Base-by-base conservation (phyloP, 192 early-diverging fungal species). In the Neocallimastix lanati region DNA sequence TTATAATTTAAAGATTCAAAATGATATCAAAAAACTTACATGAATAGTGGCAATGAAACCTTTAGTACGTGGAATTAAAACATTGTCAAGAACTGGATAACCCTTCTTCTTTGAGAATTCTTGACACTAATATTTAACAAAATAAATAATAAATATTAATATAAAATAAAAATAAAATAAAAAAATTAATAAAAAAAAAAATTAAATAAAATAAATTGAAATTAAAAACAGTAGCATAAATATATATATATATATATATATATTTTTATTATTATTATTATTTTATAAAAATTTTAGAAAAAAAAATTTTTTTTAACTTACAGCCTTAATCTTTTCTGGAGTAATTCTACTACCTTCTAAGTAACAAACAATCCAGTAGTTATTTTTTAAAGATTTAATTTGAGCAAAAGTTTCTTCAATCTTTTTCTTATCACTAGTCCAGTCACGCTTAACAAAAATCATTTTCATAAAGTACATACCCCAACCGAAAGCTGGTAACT, bases 261-360 rank as follows among this genome's bases (percentile, higher is more conserved):
- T 33, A 33, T 33, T 6, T 33, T 33, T 33, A 33, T 11, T 33
- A 33, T 33, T 33, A 33, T 33, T 33, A 33, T 33, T 6, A n/a
- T n/a, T n/a, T n/a, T n/a, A n/a, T n/a, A n/a, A n/a, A n/a, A n/a
- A n/a, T n/a, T n/a, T n/a, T n/a, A n/a, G n/a, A n/a, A n/a, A n/a
- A n/a, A n/a, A 3, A 6, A 33, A 33, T 33, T 33, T 2, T 11
- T 33, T 21, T 12, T 2, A 0, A 40, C 28, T 67, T 58, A 81
- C 81, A 78, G 78, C 81, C 18, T 29, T 76, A 29, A 79, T 7
- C 40, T 81, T 81, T 67, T 81, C 37, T 33, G 81, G 81, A 12
- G 80, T 81, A 28, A 81, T 81, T 37, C 81, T 38, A 58, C 78
- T 81, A 25, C 81, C 81, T 76, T 81, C 81, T 28, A 81, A 79